Base-by-base conservation (phyloP, 192 early-diverging fungal species). In the Phycomyces blakesleeanus region DNA sequence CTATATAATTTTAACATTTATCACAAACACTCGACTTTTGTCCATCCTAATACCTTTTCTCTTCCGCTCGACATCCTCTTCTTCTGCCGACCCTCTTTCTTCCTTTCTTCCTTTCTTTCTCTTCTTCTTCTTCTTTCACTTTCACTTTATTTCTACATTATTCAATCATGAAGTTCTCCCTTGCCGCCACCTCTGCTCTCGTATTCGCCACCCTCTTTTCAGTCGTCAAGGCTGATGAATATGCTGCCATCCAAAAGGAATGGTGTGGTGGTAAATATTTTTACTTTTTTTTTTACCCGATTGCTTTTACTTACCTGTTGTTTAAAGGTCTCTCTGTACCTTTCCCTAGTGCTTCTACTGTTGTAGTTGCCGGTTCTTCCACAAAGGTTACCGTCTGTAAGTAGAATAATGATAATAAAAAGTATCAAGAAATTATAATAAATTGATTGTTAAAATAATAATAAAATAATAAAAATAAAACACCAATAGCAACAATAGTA, bases 131-230 rank as follows among this genome's bases (percentile, higher is more conserved):
- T n/a, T n/a, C n/a, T n/a, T n/a, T n/a, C n/a, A n/a, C n/a, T n/a
- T n/a, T n/a, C n/a, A n/a, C n/a, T n/a, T n/a, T n/a, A n/a, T n/a
- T n/a, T n/a, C n/a, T n/a, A n/a, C n/a, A n/a, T n/a, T n/a, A n/a
- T n/a, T n/a, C n/a, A n/a, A 54, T 8, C 6, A 73, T 73, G 71
- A 73, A 73, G 56, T 52, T 73, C 51, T 73, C 66, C 7, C 21
- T 63, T 63, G 52, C 61, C 27, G 56, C 71, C 25, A 50, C 59
- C 37, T 73, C 61, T 55, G 66, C 71, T 8, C 47, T 73, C 24
- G 15, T 12, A 14, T 18, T 47, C 18, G 18, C 15, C 18, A 12
- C 15, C 44, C 3, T 72, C 29, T 56, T 67, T 34, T 24, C 60
- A 42, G 44, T 64, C 14, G 40, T 38, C 20, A 57, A 38, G 14